These are phyloP conservation scores for Hawksworthiomyces lignivorus DNA, from an alignment of 2,329 filamentous ascomycete genomes.

Conservation along the genomic window DNA sequence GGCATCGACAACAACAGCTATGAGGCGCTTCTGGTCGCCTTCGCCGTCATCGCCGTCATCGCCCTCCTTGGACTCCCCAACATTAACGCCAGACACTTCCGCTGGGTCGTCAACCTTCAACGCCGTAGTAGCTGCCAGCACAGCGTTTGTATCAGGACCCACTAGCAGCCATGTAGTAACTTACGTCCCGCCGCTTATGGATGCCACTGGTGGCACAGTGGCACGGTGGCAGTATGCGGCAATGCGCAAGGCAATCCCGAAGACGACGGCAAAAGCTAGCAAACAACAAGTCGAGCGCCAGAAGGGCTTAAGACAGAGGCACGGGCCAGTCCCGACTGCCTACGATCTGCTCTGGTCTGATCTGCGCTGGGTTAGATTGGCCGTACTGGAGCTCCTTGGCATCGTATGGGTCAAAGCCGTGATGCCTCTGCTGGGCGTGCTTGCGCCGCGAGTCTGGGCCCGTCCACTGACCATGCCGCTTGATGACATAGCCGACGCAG, in stretches of 20 bases:
- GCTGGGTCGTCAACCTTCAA: background rate
- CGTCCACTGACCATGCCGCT: conserved; percentile 15
- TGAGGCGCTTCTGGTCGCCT: conserved; percentile 13
- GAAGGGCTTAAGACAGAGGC: too few relatives aligned
- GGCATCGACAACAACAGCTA: background rate
- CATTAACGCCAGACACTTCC: background rate
- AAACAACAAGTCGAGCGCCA: background rate
- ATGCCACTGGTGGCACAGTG: conserved; percentile 26
- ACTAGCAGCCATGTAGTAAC: conserved; percentile 15
- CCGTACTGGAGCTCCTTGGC: conserved; percentile 2
- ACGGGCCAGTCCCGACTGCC: background rate
- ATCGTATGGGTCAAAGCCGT: background rate
- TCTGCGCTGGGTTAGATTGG: conserved; percentile 9
- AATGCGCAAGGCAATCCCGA: conserved; percentile 11
- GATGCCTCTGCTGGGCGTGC: background rate
- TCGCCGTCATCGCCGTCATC: conserved; percentile 7
- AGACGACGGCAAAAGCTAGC: conserved; percentile 4
- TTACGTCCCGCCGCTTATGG: conserved; percentile 28
- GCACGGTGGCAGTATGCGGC: conserved; percentile 17
- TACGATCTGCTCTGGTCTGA: conserved; percentile 6
- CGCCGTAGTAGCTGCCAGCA: background rate
- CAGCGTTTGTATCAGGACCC: conserved; percentile 2
- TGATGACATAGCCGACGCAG: conserved; percentile 27
- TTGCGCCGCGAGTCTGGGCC: background rate
- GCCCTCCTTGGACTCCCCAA: background rate